These are phyloP conservation scores for Pichia nanzhaoensis DNA, from an alignment of 805 yeast species.

Conservation along the genomic window DNA sequence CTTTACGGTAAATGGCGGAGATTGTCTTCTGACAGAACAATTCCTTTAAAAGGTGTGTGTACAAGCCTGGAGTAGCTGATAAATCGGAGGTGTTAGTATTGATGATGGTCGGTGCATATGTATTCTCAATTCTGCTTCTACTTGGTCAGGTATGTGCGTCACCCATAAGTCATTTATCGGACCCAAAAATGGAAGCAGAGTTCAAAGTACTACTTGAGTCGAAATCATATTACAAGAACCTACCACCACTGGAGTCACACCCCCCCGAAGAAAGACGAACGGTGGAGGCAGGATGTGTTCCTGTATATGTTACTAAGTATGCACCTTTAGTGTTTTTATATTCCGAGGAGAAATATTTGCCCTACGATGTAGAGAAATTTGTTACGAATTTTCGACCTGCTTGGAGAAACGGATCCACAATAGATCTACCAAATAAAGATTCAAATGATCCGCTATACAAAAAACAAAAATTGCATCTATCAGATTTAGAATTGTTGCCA, in stretches of 20 bases:
- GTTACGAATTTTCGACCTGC: slow-evolving; percentile 60
- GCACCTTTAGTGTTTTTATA: slow-evolving; percentile 81
- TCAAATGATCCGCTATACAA: slow-evolving; percentile 12
- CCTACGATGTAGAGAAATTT: slow-evolving; percentile 70
- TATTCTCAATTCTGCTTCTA: too few relatives aligned
- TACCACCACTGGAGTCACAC: slow-evolving; percentile 33
- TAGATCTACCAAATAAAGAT: slow-evolving; percentile 22
- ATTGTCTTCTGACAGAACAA: too few relatives aligned
- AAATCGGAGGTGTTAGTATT: too few relatives aligned
- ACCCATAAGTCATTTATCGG: neutral
- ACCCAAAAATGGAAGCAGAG: neutral
- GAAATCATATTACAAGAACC: slow-evolving; percentile 16
- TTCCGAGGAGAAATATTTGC: slow-evolving; percentile 81
- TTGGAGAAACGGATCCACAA: slow-evolving; percentile 41
- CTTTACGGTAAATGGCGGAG: neutral
- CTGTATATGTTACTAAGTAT: slow-evolving; percentile 53
- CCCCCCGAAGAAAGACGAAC: slow-evolving; percentile 34
- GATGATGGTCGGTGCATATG: too few relatives aligned
- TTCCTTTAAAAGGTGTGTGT: too few relatives aligned
- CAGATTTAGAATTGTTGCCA: slow-evolving; percentile 33
- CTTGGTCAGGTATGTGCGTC: neutral
- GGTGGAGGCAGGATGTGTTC: slow-evolving; percentile 49
- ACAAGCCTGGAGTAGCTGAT: too few relatives aligned
- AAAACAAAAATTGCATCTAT: slow-evolving; percentile 18
- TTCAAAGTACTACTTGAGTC: neutral